Base-by-base conservation (phyloP, 208 protist genomes). In the Herpetomonas samuelpessoai region DNA sequence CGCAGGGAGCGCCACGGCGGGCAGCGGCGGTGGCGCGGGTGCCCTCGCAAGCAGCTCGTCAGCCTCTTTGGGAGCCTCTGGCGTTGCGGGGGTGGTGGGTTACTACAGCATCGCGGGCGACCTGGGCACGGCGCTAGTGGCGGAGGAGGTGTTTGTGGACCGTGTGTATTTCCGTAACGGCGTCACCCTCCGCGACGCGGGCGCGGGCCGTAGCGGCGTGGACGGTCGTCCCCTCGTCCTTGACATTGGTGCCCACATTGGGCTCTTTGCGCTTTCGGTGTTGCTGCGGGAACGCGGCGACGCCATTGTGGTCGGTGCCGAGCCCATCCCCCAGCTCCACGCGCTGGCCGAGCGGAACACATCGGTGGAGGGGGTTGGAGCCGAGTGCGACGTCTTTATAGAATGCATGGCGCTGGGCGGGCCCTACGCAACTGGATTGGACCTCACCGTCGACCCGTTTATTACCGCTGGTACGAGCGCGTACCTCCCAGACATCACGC, bases 181-280 rank as follows among this genome's bases (percentile, higher is more conserved):
- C n/a, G 45, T 76, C 4, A n/a, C 1, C 19, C 26, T 81, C 0
- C 16, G 56, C 51, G 24, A 45, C 41, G 28, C 52, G 6, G 24
- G 46, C 2, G 50, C 31, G 12, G 58, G 52, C 4, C 12, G 22
- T 1, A 46, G 31, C 2, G 24, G 46, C 2, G 50, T 27, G 12
- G 58, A 47, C 4, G 22, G 22, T 1, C 46, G 31, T 1, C 74
- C 71, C 4, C 51, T 81, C 18, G 51, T 86, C 24, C 48, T 86
- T 1, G 79, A 86, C 31, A 44, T 77, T 10, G 79, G 71, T 29
- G 60, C 55, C 35, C 77, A 79, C 62, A 68, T 86, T 29, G 79
- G 79, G 25, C 71, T 79, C 16, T 86, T 79, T 54, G 46, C 65
- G 39, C 47, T 72, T 22, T 65, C 57, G 25, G 62, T 61, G 29